These are phyloP conservation scores for Xylaria sp. DNA, from an alignment of 2,329 filamentous ascomycete genomes.

Conservation along the genomic window DNA sequence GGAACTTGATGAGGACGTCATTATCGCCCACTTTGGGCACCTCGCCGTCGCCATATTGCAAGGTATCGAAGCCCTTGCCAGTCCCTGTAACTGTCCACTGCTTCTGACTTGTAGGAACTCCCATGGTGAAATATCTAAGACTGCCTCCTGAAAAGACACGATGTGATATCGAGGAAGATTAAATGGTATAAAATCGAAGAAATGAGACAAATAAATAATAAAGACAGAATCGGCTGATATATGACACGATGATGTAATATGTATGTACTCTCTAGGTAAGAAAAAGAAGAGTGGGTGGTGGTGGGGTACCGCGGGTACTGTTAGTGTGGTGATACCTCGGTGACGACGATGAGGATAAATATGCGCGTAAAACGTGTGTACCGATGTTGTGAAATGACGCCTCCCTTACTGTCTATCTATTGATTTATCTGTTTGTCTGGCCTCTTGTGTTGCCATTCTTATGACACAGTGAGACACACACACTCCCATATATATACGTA, in stretches of 20 bases:
- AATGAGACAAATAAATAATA: neutral
- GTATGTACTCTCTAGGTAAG: neutral
- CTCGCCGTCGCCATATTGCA: constrained; percentile 64
- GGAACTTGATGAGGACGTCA: constrained; percentile 76
- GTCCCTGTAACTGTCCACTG: constrained; percentile 66
- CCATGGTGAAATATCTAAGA: constrained; percentile 25
- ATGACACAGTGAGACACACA: neutral
- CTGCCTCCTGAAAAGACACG: neutral
- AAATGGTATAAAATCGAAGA: neutral
- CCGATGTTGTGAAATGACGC: neutral
- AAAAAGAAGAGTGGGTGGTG: constrained; percentile 16
- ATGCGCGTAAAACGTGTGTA: too few relatives aligned
- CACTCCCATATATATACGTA: neutral
- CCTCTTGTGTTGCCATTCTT: neutral
- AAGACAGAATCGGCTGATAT: neutral
- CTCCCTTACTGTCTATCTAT: neutral
- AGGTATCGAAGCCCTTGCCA: constrained; percentile 67
- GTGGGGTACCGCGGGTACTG: constrained; percentile 12
- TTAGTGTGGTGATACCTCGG: constrained; percentile 5
- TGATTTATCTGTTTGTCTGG: neutral
- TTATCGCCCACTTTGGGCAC: constrained; percentile 71
- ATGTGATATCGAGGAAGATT: neutral
- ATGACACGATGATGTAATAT: constrained; percentile 19
- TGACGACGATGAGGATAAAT: constrained; percentile 13
- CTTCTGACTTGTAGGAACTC: constrained; percentile 46